Evolutionary conservation across 75 land plant species (phyloP).

Genomic region (Ceratopteris richardii): DNA sequence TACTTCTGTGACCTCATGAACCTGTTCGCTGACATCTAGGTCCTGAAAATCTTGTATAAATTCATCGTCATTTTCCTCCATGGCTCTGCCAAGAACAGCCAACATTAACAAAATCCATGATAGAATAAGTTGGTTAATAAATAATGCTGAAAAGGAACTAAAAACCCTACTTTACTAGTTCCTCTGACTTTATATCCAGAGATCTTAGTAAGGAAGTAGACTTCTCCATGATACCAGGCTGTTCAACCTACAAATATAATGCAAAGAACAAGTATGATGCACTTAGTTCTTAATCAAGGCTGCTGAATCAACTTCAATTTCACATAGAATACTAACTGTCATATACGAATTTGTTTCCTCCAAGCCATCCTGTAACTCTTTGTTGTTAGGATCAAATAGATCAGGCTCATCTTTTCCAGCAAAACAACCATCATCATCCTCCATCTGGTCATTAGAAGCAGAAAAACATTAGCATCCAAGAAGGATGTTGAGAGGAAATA

Average conservation of each 20-base stretch:
- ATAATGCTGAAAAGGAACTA: too few relatives aligned
- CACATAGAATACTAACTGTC: too few relatives aligned
- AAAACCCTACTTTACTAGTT: not conserved
- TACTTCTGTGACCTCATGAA: not conserved
- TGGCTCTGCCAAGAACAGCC: too few relatives aligned
- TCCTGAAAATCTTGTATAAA: too few relatives aligned
- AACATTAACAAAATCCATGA: too few relatives aligned
- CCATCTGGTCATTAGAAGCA: not conserved
- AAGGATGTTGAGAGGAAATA: too few relatives aligned
- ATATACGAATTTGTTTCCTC: not conserved
- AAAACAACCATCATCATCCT: conserved; percentile 1
- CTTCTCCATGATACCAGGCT: not conserved
- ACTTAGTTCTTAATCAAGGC: too few relatives aligned
- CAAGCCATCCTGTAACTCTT: not conserved
- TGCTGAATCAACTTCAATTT: too few relatives aligned
- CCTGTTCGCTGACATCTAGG: not conserved
- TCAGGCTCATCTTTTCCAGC: not conserved
- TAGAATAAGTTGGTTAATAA: too few relatives aligned
- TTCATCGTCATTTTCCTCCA: too few relatives aligned
- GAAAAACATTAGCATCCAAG: too few relatives aligned
- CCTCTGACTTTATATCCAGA: not conserved
- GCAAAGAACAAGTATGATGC: too few relatives aligned
- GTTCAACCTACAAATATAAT: not conserved
- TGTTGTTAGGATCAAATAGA: not conserved
- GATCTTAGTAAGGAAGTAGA: not conserved